phyloP scores from a whole-genome alignment of 805 yeast genomes.

The Metschnikowia kofuensis region DNA sequence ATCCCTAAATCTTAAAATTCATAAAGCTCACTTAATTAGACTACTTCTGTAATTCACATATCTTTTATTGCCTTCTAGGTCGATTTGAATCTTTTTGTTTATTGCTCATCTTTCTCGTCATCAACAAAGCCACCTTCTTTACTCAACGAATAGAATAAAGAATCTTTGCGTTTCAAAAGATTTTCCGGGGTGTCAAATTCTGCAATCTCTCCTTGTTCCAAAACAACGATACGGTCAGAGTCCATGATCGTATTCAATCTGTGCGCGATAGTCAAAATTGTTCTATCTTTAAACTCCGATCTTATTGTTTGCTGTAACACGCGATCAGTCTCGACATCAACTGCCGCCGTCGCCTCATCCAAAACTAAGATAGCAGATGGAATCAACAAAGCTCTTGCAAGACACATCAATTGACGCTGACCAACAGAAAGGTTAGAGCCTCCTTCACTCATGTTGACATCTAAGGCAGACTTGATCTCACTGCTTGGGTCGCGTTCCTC shows the following conservation, averaged over 20 bases:
- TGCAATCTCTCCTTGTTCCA: constrained; percentile 70
- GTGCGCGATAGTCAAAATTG: constrained; percentile 83
- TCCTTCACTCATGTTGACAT: constrained; percentile 41
- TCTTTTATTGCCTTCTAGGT: no score
- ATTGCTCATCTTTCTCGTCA: constrained; percentile 12
- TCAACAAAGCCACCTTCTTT: constrained; percentile 70
- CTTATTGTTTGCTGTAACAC: constrained; percentile 77
- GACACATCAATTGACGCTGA: constrained; percentile 63
- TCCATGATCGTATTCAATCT: constrained; percentile 80
- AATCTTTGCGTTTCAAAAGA: constrained; percentile 60
- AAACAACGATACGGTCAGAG: constrained; percentile 71
- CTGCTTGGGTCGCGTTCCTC: constrained; percentile 24
- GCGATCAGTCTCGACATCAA: constrained; percentile 80
- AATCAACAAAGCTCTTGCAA: constrained; percentile 72
- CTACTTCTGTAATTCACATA: no score
- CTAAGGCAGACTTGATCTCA: constrained; percentile 27
- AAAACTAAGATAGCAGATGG: constrained; percentile 58
- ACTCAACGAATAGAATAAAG: constrained; percentile 77
- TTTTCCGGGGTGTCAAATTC: constrained; percentile 74
- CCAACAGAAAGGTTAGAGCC: constrained; percentile 50
- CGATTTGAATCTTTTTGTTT: neutral
- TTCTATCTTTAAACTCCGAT: constrained; percentile 68
- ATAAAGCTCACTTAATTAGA: no score
- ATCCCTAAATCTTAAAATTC: neutral
- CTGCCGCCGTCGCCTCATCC: constrained; percentile 90